A percentile compares a stretch with the other conserved stretches of the same genome.
Evolutionary conservation across 352 stramenopile species (phyloP).

Genomic region (Bremia lactucae): DNA sequence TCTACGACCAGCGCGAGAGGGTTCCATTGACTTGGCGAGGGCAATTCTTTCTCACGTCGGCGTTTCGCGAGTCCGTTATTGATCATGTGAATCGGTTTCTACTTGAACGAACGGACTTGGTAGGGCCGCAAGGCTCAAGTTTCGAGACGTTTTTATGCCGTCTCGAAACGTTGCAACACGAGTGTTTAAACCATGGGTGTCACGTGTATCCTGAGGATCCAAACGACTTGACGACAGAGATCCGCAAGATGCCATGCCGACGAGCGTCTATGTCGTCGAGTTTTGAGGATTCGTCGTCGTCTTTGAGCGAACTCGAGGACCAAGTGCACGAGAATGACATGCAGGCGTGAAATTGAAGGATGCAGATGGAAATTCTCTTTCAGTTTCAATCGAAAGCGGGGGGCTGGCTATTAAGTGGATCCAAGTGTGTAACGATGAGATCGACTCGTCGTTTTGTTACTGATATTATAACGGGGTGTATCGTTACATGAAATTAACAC

Average conservation of each 20-base stretch:
- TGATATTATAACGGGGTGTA: too few species aligned
- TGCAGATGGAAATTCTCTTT: too few species aligned
- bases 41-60: conserved; percentile 20
- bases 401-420: too few species aligned
- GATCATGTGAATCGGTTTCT: conserved; percentile 31
- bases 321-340: too few species aligned
- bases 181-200: conserved; percentile 28
- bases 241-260: conserved; percentile 8
- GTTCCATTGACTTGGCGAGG: conserved; percentile 19
- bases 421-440: too few species aligned
- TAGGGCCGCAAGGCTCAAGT: conserved; percentile 5
- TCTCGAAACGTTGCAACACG: conserved; percentile 17
- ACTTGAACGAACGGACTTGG: conserved; percentile 5
- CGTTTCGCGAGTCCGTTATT: conserved; percentile 34
- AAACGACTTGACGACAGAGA: conserved; percentile 9
- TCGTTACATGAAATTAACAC: too few species aligned
- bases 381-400: too few species aligned
- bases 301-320: conserved; percentile 24
- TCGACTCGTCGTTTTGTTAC: too few species aligned
- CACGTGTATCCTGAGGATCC: conserved; percentile 26
- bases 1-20: conserved; percentile 21
- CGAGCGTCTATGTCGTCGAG: conserved; percentile 20
- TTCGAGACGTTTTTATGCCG: conserved; percentile 36
- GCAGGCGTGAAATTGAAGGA: too few species aligned
- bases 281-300: conserved; percentile 30